These are phyloP conservation scores for Capsicum chinense DNA, from an alignment of 257 asterid genomes.

Conservation along the genomic window DNA sequence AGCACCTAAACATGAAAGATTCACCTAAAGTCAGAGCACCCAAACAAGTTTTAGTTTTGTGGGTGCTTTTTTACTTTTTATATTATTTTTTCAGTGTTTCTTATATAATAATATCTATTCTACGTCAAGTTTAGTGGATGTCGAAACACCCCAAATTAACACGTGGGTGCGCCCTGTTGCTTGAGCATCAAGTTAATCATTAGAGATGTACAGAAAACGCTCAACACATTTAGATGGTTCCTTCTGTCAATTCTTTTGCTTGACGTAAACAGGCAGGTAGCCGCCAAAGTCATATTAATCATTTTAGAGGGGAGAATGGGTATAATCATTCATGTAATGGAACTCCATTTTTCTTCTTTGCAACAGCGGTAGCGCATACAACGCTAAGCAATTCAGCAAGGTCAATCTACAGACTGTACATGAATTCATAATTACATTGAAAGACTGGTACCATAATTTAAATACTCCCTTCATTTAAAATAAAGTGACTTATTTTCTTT, in stretches of 20 bases:
- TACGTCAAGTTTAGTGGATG: no score
- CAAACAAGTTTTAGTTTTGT: no score
- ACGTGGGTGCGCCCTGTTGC: background rate
- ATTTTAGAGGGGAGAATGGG: no score
- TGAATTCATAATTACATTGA: slow-evolving; percentile 47
- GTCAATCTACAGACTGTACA: slow-evolving; percentile 19
- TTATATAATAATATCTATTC: no score
- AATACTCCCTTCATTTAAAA: no score
- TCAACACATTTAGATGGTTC: background rate
- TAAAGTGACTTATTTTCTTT: no score
- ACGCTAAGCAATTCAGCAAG: background rate
- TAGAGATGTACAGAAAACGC: background rate
- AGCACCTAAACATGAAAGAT: no score
- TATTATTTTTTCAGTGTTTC: no score
- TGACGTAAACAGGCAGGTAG: slow-evolving; percentile 23
- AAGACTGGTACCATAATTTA: background rate
- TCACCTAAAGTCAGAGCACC: no score
- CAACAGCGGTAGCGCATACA: background rate
- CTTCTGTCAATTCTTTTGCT: background rate
- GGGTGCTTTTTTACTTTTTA: no score
- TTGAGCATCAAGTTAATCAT: slow-evolving; percentile 7
- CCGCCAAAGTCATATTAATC: background rate
- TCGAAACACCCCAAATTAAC: no score
- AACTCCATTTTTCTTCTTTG: background rate
- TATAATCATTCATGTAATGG: background rate